Conservation (phyloP, 441 rosid species). For the Pelargonium cotyledonis region DNA sequence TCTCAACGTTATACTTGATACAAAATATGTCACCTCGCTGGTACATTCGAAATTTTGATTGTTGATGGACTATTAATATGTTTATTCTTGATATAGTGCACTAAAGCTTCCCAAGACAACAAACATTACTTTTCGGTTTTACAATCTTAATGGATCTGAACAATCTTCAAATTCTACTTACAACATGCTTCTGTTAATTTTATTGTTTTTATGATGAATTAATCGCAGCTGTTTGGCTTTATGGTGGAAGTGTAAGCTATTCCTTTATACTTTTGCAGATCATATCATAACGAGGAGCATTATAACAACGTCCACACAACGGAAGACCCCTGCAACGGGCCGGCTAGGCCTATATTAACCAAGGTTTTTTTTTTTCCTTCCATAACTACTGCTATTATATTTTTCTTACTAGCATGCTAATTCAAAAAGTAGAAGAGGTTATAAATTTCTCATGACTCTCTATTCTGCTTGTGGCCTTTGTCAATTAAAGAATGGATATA, state of each 20-base stretch:
- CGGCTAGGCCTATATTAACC: slow-evolving; percentile 61
- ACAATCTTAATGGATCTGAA: no score
- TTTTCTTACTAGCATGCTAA: slow-evolving; percentile 8
- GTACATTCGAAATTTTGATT: slow-evolving; percentile 52
- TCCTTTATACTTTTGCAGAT: slow-evolving; percentile 33
- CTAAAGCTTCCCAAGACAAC: no score
- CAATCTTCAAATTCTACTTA: no score
- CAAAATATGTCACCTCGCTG: slow-evolving; percentile 84
- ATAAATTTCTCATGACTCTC: slow-evolving; percentile 7
- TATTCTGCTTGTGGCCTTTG: slow-evolving; percentile 7
- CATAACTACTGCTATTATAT: neutral
- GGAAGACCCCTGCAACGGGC: slow-evolving; percentile 67
- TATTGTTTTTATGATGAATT: neutral
- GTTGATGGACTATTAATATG: no score
- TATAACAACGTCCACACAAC: slow-evolving; percentile 68
- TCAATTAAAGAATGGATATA: neutral
- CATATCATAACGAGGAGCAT: slow-evolving; percentile 93
- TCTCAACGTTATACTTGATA: slow-evolving; percentile 20
- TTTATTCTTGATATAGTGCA: no score
- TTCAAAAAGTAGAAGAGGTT: slow-evolving; percentile 63
- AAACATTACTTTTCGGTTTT: no score
- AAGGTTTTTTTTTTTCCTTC: slow-evolving; percentile 48
- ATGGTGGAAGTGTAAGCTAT: neutral
- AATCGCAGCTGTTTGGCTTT: neutral
- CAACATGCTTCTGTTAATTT: neutral